Conservation (phyloP, 805 yeast genomes). For the Yamadazyma phyllophila region DNA sequence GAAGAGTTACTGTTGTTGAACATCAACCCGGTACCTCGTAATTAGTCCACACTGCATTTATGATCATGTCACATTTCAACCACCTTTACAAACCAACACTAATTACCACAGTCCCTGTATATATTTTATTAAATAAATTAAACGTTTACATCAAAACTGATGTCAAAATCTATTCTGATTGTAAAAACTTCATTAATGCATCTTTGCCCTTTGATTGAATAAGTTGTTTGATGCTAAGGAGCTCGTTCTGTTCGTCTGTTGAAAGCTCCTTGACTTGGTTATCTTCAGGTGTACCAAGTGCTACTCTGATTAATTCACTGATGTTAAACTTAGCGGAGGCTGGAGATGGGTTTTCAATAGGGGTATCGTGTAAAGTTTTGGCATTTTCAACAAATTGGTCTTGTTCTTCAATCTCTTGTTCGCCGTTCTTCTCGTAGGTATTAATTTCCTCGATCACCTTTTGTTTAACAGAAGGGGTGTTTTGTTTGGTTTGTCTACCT, state of each 20-base stretch:
- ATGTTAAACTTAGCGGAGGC: slow-evolving; percentile 32
- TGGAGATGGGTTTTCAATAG: neutral
- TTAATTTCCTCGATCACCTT: slow-evolving; percentile 18
- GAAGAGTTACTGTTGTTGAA: slow-evolving; percentile 37
- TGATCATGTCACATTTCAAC: neutral
- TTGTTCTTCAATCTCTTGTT: slow-evolving; percentile 5
- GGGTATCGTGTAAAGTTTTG: slow-evolving; percentile 1
- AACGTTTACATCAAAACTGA: too few species aligned
- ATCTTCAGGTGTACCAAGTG: slow-evolving; percentile 17
- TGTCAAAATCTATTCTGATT: slow-evolving; percentile 14
- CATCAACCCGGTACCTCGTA: neutral
- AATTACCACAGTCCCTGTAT: neutral
- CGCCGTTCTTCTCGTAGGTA: slow-evolving; percentile 23
- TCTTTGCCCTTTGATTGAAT: slow-evolving; percentile 71
- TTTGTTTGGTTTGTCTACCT: neutral
- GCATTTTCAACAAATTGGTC: slow-evolving; percentile 11
- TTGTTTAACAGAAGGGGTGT: neutral
- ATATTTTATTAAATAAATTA: neutral
- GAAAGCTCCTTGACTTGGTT: neutral
- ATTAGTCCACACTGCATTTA: neutral
- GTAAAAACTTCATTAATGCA: slow-evolving; percentile 57
- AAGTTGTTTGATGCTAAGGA: slow-evolving; percentile 55
- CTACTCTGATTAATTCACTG: slow-evolving; percentile 46
- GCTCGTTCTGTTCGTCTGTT: slow-evolving; percentile 46
- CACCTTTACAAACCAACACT: too few species aligned